phyloP scores from a whole-genome alignment of 2,329 filamentous ascomycete species.

The Colletotrichum viniferum region DNA sequence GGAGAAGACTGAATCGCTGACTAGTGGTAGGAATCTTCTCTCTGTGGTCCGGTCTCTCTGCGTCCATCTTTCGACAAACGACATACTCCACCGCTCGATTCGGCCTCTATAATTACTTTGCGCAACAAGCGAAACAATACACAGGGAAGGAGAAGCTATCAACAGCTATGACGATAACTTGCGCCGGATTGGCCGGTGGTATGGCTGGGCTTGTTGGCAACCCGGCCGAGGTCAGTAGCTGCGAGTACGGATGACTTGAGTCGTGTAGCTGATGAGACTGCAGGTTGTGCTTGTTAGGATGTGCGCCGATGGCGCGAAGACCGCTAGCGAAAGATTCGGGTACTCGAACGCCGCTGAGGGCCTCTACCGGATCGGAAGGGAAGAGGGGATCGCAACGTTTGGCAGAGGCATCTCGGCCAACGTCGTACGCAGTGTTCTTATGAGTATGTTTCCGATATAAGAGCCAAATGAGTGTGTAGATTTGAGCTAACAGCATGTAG shows the following conservation, averaged over 20 bases:
- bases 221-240: slow-evolving; percentile 39
- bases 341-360: slow-evolving; percentile 43
- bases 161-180: slow-evolving; percentile 36
- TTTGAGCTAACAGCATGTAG: slow-evolving; percentile 23
- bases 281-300: slow-evolving; percentile 46
- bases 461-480: slow-evolving; percentile 41
- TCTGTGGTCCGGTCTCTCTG: slow-evolving; percentile 47
- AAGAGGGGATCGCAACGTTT: slow-evolving; percentile 44
- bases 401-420: slow-evolving; percentile 43
- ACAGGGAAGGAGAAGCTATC: slow-evolving; percentile 35
- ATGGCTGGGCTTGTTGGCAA: slow-evolving; percentile 50
- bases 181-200: slow-evolving; percentile 44
- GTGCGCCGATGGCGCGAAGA: slow-evolving; percentile 49
- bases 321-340: slow-evolving; percentile 35
- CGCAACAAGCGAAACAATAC: slow-evolving; percentile 29
- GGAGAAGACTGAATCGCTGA: not conserved
- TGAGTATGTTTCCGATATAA: slow-evolving; percentile 39
- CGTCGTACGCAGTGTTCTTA: slow-evolving; percentile 45
- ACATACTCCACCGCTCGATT: slow-evolving; percentile 51
- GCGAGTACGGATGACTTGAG: not conserved
- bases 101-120: slow-evolving; percentile 42
- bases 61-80: slow-evolving; percentile 46
- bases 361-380: slow-evolving; percentile 34
- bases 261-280: not conserved
- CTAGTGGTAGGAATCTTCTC: slow-evolving; percentile 38